Percentiles rank a stretch among this genome's conserved stretches.
Conservation (phyloP, 208 protist species). For the Naegleria lovaniensis region DNA sequence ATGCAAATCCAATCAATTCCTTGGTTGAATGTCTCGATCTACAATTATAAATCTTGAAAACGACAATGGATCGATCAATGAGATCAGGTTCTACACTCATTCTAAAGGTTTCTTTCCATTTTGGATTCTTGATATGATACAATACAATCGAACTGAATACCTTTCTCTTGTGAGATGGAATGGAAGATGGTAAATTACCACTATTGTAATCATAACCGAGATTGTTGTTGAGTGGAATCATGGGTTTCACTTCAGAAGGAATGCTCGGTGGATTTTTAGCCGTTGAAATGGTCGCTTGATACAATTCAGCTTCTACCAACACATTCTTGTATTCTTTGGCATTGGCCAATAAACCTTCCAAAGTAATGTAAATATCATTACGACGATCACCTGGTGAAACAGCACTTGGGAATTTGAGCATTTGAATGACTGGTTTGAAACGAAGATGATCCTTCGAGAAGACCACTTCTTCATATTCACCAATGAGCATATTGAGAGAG, state of each 20-base stretch:
- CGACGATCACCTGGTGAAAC: not conserved
- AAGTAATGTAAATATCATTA: slow-evolving; percentile 24
- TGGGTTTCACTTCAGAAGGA: not conserved
- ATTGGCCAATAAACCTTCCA: not conserved
- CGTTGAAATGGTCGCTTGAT: not conserved
- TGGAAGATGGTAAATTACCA: not conserved
- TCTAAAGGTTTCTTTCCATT: not conserved
- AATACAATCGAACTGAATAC: not conserved
- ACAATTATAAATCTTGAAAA: not conserved
- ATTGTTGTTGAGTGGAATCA: not conserved
- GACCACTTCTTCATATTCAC: not conserved
- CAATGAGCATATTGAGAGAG: not conserved
- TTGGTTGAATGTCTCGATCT: not conserved
- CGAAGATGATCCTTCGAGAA: not conserved
- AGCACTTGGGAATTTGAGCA: not conserved
- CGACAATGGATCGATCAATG: not conserved
- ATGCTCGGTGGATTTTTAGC: not conserved
- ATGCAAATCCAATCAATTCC: not conserved
- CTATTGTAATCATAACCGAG: not conserved
- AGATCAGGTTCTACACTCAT: not conserved
- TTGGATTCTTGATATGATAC: not conserved
- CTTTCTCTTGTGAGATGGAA: not conserved
- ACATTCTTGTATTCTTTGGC: not conserved
- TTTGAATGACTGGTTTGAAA: not conserved
- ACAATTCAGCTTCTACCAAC: not conserved